Percentiles rank a stretch among this genome's conserved stretches.
phyloP scores from a whole-genome alignment of 164 flowering plant species.

The Annona squamosa region DNA sequence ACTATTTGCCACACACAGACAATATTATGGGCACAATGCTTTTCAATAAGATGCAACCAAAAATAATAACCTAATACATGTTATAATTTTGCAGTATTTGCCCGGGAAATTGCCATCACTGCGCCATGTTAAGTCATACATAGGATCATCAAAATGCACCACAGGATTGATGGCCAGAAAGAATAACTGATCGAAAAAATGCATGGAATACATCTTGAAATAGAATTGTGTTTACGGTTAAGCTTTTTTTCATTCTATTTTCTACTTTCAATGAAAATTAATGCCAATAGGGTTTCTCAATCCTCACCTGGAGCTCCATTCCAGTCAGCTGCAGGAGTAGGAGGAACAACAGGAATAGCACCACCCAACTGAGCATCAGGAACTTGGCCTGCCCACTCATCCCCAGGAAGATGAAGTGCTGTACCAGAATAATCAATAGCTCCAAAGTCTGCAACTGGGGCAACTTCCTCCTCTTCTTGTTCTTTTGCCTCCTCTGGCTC shows the following conservation, averaged over 20 bases:
- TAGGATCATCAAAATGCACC: too few species aligned
- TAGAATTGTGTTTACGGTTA: background rate
- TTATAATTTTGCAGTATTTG: too few species aligned
- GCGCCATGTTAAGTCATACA: too few species aligned
- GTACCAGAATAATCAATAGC: constrained; percentile 21
- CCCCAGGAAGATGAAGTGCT: constrained; percentile 12
- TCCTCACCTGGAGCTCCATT: constrained; percentile 26
- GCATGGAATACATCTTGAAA: background rate
- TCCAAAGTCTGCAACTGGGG: constrained; percentile 33
- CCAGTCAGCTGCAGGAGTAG: constrained; percentile 26
- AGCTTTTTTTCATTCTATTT: background rate
- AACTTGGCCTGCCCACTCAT: constrained; percentile 33
- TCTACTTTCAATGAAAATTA: background rate
- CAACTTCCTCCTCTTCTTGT: constrained; percentile 50
- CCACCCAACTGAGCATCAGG: constrained; percentile 37
- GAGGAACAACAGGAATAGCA: constrained; percentile 19
- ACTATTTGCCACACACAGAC: too few species aligned
- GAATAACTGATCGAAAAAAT: too few species aligned
- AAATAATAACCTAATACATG: too few species aligned
- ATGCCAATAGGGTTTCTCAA: background rate
- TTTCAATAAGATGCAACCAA: too few species aligned
- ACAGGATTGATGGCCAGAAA: too few species aligned
- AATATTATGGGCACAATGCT: too few species aligned
- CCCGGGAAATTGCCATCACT: too few species aligned
- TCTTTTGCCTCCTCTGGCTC: constrained; percentile 81